Evolutionary conservation across 345 rosid genomes (phyloP), one percentile per base, ranked within the genome.

Genomic region (Lepidium aucheri): DNA sequence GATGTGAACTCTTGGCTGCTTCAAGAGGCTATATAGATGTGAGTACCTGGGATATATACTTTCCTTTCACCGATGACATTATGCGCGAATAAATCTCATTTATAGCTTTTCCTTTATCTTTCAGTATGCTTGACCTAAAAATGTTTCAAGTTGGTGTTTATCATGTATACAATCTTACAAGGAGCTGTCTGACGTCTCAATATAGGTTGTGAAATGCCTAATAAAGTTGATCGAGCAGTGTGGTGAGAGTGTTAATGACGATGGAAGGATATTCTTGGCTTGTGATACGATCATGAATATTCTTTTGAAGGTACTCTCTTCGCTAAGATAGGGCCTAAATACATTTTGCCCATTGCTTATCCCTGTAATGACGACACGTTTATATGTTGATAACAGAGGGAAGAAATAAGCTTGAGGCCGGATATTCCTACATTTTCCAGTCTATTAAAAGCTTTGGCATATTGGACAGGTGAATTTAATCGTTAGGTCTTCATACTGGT

Each of bases 261-360:
- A 69, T 56, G 70, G 81, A 67, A 59, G 78, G 69, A 65, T 86
- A 62, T 88, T 77, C 76, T 63, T 93, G 87, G 97, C 97, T 5
- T 90, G 96, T 49, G 97, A 90, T 80, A 85, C 92, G 20, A 64
- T 93, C 69, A 52, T 88, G 87, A 90, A 86, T 79, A 63, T 90
- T 65, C 92, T 90, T 72, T 55, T 90, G 82, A 88, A 90, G 96
- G 98, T 90, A 72, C 40, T 24, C 16, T 71, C 53, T 12, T 72
- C 62, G 36, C 7, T 50, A 34, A 15, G 57, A 36, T 44, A 51
- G 34, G 55, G 36, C 12, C 34, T 24, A 17, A 10, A 50, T 60
- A 59, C 41, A 42, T 66, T 34, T 52, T 35, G 0, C 18, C 9
- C n/a, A 58, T 26, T 32, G 40, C 53, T 57, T 24, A 7, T 14